phyloP scores from a whole-genome alignment of 2,329 filamentous ascomycete species.

The Trichoderma sp. region DNA sequence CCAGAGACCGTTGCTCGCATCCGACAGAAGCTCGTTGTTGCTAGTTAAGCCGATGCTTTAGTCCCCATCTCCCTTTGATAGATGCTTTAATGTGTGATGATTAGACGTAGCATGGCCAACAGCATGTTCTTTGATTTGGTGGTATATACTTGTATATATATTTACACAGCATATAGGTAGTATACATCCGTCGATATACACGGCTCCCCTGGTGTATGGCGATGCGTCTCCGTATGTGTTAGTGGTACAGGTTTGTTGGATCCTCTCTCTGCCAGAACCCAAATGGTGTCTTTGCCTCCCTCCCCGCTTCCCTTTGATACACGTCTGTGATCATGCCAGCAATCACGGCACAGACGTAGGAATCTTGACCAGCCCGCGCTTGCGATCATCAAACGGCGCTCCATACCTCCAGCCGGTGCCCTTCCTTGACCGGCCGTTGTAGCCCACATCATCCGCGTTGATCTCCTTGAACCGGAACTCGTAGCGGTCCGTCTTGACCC shows the following conservation, averaged over 20 bases:
- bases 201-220: constrained; percentile 6
- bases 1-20: constrained; percentile 57
- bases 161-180: constrained; percentile 1
- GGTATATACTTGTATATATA: background rate
- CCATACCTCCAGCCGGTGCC: constrained; percentile 67
- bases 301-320: background rate
- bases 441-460: constrained; percentile 59
- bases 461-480: constrained; percentile 66
- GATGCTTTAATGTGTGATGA: background rate
- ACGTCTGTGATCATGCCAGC: background rate
- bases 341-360: constrained; percentile 60
- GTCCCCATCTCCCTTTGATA: background rate
- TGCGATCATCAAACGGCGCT: constrained; percentile 63
- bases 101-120: constrained; percentile 17
- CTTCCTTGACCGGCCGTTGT: constrained; percentile 52
- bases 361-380: constrained; percentile 67
- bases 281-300: background rate
- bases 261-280: background rate
- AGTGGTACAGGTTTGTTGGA: constrained; percentile 11
- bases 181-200: constrained; percentile 15
- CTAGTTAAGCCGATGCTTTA: constrained; percentile 29
- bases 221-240: constrained; percentile 1
- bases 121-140: background rate
- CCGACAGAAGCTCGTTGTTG: constrained; percentile 51
- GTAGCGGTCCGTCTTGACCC: constrained; percentile 55